These are phyloP conservation scores for Patellifolia procumbens DNA, from an alignment of 179 eudicot species.

Conservation along the genomic window DNA sequence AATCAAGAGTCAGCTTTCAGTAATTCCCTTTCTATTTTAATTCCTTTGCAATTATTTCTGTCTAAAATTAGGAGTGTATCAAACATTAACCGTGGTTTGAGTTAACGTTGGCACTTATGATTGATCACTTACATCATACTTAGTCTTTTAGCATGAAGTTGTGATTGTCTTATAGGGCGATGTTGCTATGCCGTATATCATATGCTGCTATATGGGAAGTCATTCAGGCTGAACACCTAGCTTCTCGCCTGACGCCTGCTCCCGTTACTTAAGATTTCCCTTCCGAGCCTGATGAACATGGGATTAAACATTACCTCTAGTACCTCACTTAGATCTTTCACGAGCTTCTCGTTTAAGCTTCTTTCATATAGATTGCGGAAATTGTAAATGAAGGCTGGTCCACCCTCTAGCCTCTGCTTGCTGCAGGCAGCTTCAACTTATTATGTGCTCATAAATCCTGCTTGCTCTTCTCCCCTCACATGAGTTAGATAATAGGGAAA, in stretches of 20 bases:
- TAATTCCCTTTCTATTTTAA: neutral
- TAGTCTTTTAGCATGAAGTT: neutral
- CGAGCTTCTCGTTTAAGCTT: neutral
- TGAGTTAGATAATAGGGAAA: no score
- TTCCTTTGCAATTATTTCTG: neutral
- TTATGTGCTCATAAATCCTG: neutral
- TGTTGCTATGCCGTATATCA: neutral
- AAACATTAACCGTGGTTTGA: neutral
- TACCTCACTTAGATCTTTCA: no score
- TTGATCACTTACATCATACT: neutral
- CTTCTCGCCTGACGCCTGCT: neutral
- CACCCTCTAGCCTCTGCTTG: neutral
- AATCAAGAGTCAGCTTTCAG: neutral
- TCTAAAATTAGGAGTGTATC: neutral
- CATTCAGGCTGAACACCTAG: neutral
- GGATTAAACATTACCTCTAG: neutral
- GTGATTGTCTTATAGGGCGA: neutral
- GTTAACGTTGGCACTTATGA: neutral
- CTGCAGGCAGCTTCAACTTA: neutral
- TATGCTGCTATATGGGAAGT: neutral
- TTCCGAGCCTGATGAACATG: neutral
- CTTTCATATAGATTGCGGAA: neutral
- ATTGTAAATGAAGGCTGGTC: neutral
- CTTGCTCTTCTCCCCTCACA: no score
- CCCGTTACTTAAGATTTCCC: neutral